Evolutionary conservation across 1,284 basidiomycete species (phyloP), one percentile per base, ranked within the genome.

Genomic region (Ustilago bromivora): DNA sequence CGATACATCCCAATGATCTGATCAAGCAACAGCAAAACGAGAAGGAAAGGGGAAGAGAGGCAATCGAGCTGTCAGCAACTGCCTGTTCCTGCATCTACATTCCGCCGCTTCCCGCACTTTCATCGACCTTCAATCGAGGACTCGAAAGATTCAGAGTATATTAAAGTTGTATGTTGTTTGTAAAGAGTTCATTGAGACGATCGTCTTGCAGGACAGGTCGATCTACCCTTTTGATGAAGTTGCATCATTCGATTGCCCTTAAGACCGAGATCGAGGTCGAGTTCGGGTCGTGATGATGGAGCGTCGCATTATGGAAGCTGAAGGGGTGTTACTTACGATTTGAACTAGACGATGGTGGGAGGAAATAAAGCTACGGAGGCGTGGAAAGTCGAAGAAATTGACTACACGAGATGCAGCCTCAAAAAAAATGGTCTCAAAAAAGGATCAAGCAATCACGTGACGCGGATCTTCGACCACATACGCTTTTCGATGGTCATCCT

Each of bases 161-260:
- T 77, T 77, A 77, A 77, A 77, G 75, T 77, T 77, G 75, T 77
- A 60, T 66, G 59, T 65, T 76, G 60, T 57, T 28, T 56, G 32
- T 53, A 41, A 62, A 51, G 67, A 56, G 73, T 71, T 63, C 73
- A 76, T 67, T 49, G 73, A 67, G 57, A 36, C 61, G 61, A 61
- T 57, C 67, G 64, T 70, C 66, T 76, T 76, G 68, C 73, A 65
- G 67, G 66, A 70, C 68, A 66, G 53, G 47, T 63, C 62, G 67
- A 34, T 53, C 72, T 75, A 75, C 72, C 72, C 72, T 40, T 68
- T 57, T 49, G 19, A 34, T 19, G 34, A 58, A 57, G 63, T 57
- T 76, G 61, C 73, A 76, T 76, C 73, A 76, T 66, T 49, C 8
- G 32, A 34, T 28, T 9, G 28, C 17, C 47, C 46, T n/a, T 23